Conservation (phyloP, 306 rosid genomes). For the Quercus parvula region DNA sequence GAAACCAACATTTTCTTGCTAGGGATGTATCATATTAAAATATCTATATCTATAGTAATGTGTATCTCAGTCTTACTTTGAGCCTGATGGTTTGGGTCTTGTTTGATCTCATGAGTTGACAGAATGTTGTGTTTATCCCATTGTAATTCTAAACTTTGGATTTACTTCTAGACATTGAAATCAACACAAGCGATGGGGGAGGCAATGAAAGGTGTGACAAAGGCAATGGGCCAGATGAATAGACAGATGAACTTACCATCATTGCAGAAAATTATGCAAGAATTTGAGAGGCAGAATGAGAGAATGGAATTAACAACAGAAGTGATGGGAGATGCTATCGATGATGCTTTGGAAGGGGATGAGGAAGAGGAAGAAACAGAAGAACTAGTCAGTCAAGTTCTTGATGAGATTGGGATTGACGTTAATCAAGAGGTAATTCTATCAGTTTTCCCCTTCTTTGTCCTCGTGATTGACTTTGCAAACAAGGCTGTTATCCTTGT, state of each 20-base stretch:
- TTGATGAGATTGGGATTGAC: constrained; percentile 86
- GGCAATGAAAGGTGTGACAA: constrained; percentile 98
- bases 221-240: constrained; percentile 99
- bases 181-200: constrained; percentile 99
- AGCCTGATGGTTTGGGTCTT: not conserved
- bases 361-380: constrained; percentile 98
- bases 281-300: constrained; percentile 90
- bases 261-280: constrained; percentile 91
- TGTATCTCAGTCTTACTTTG: not conserved
- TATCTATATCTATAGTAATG: not conserved
- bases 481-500: not conserved
- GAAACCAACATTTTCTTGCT: not conserved
- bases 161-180: constrained; percentile 62
- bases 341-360: constrained; percentile 96
- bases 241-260: constrained; percentile 96
- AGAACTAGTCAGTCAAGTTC: constrained; percentile 87
- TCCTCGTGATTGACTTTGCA: not conserved
- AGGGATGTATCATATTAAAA: not conserved
- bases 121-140: not conserved
- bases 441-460: not conserved
- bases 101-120: not conserved
- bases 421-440: constrained; percentile 80
- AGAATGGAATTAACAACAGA: constrained; percentile 80
- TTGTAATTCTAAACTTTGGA: constrained; percentile 5
- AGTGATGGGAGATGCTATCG: constrained; percentile 96